Base-by-base conservation (phyloP, 345 rosid genomes). In the Euphorbia lathyris region DNA sequence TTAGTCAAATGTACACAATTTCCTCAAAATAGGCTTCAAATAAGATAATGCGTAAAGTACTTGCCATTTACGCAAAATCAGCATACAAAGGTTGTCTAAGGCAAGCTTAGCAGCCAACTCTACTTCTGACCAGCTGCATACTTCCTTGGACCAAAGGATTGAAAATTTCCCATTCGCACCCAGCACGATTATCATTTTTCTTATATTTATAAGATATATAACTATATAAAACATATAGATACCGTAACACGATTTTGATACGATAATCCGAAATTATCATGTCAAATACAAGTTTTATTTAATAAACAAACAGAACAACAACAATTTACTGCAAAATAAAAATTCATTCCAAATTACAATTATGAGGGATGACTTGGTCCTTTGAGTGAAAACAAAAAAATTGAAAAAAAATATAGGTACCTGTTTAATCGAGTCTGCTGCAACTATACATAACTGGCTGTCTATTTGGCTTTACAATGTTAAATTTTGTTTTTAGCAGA, bases 391-490 rank as follows among this genome's bases (percentile, higher is more conserved):
- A 36, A 26, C 71, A 22, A 25, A 66, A 47, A 16, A 42, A 36
- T n/a, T 9, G 0, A 4, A 1, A 38, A 59, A 26, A 60, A 38
- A 50, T 50, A 9, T 50, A 47, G 26, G 51, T 45, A 45, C 16
- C 51, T 40, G 45, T 40, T 45, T 10, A 7, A 7, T 45, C 4
- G 17, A 45, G 51, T 45, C 11, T 45, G 17, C 17, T 12, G 51
- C 51, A 45, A 45, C 51, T 45, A 45, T 45, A 45, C 51, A 45
- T 45, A 17, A 45, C 50, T 40, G 9, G 23, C 25, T 53, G 58
- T 51, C n/a, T 26, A 40, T 19, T 38, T 63, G 17, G 58, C 55
- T 25, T 29, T 75, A 69, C 74, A 64, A 17, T 19, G n/a, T 69
- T 58, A 30, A 45, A 62, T 16, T 68, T 57, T 69, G 29, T 57